phyloP scores from a whole-genome alignment of 352 stramenopile genomes.

The Pythium rhizo-oryzae region DNA sequence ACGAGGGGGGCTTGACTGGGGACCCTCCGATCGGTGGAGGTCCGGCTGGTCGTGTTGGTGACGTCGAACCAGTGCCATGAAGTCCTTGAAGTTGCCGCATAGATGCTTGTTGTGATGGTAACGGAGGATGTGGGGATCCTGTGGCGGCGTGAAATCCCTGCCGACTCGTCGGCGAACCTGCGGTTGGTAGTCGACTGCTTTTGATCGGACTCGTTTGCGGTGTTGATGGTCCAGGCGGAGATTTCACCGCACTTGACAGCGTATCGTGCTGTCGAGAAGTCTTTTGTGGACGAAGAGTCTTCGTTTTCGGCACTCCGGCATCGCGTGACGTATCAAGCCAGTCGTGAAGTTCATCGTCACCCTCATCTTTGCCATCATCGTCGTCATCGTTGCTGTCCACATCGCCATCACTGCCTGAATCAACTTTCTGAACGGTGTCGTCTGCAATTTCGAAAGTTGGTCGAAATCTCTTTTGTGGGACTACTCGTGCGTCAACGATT shows the following conservation, averaged over 20 bases:
- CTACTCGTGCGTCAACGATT: not conserved
- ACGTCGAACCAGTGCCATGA: slow-evolving; percentile 32
- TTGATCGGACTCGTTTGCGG: slow-evolving; percentile 6
- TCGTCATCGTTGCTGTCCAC: slow-evolving; percentile 26
- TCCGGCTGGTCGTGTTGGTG: slow-evolving; percentile 41
- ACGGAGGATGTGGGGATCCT: slow-evolving; percentile 19
- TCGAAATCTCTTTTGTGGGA: slow-evolving; percentile 12
- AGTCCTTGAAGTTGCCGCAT: slow-evolving; percentile 24
- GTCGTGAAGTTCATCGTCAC: slow-evolving; percentile 51
- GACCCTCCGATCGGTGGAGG: slow-evolving; percentile 28
- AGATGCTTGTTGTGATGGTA: slow-evolving; percentile 25
- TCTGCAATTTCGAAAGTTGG: slow-evolving; percentile 16
- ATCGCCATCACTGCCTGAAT: slow-evolving; percentile 22
- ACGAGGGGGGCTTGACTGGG: slow-evolving; percentile 47
- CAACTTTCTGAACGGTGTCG: slow-evolving; percentile 16
- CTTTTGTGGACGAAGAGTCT: not conserved
- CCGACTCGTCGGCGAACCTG: slow-evolving; percentile 8
- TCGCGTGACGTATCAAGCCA: slow-evolving; percentile 42
- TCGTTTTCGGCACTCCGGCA: slow-evolving; percentile 3
- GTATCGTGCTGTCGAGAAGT: not conserved
- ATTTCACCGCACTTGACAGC: not conserved
- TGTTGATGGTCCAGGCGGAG: not conserved
- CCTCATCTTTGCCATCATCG: slow-evolving; percentile 31
- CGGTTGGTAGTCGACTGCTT: not conserved
- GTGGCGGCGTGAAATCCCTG: not conserved